These are phyloP conservation scores for Fusarium piperis DNA, from an alignment of 2,329 filamentous ascomycete species.

Conservation along the genomic window DNA sequence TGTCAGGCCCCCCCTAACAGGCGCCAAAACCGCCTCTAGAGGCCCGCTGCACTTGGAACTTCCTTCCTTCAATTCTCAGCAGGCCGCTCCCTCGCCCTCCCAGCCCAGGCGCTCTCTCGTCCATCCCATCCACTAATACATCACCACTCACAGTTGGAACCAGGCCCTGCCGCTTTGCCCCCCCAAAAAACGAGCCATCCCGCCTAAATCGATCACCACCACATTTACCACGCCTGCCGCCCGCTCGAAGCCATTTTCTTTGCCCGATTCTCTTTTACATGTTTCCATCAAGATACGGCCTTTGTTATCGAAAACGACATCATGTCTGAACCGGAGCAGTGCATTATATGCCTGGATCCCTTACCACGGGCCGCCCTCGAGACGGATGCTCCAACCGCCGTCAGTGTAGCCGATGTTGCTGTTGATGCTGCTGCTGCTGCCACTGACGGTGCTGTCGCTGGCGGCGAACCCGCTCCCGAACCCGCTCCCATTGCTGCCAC, in stretches of 20 bases:
- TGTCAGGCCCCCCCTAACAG: slow-evolving; percentile 39
- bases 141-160: slow-evolving; percentile 33
- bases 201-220: slow-evolving; percentile 31
- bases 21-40: slow-evolving; percentile 44
- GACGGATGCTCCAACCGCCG: slow-evolving; percentile 27
- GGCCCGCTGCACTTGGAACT: slow-evolving; percentile 36
- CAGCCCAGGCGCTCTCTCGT: slow-evolving; percentile 27
- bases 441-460: slow-evolving; percentile 36
- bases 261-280: slow-evolving; percentile 53
- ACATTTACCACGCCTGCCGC: slow-evolving; percentile 36
- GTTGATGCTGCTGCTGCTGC: slow-evolving; percentile 31
- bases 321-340: slow-evolving; percentile 69
- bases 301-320: slow-evolving; percentile 53
- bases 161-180: slow-evolving; percentile 27
- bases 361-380: slow-evolving; percentile 51
- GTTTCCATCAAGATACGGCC: slow-evolving; percentile 53
- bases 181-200: slow-evolving; percentile 24
- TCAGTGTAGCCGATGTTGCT: slow-evolving; percentile 34
- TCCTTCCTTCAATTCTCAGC: slow-evolving; percentile 43
- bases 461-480: slow-evolving; percentile 33
- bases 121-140: slow-evolving; percentile 46
- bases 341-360: slow-evolving; percentile 75
- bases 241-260: slow-evolving; percentile 34
- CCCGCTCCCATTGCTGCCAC: slow-evolving; percentile 29
- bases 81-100: slow-evolving; percentile 23